Evolutionary conservation across 2,329 filamentous ascomycete species (phyloP), one percentile per base, ranked within the genome.

Genomic region (Rhynchosporium agropyri): DNA sequence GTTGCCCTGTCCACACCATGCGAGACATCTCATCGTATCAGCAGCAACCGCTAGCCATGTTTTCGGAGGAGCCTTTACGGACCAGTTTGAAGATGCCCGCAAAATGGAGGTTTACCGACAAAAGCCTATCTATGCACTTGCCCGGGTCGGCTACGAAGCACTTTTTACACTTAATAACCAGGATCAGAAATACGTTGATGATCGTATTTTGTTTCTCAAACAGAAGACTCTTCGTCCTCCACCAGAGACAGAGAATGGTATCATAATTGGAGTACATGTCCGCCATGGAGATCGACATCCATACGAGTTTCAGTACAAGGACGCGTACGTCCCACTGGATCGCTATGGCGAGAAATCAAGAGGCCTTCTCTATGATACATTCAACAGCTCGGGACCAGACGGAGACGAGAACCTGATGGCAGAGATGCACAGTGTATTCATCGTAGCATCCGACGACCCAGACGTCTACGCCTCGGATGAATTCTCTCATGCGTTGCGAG

Each of bases 401-500:
- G 72, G 74, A 3, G 74, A 70, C 3, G 75, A 76, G 9, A 74
- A 79, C 36, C 63, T 70, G 13, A 69, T 75, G 12, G 76, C 75
- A 3, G 76, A 79, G 61, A 71, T 74, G 15, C 70, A 78, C 61
- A 76, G 74, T 29, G 75, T 91, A 45, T 75, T 84, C 5, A 73
- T 96, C 1, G 74, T 96, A 31, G 90, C 91, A 4, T 93, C 90
- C 0, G 92, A 96, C 73, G 91, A 96, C 72, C 90, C 91, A 0
- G 84, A 87, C 60, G 86, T 95, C 29, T 89, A 91, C 71, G 80
- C 84, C 28, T 79, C 85, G 10, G 78, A 83, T 1, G 90, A 92
- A 70, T 82, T 94, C 62, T 76, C 76, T 1, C 75, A 76, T 20
- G 79, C 83, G 15, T 70, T 83, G 5, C 83, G 85, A 4, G 91